Base-by-base conservation (phyloP, 1,284 basidiomycete species). In the Marasmius fiardii region DNA sequence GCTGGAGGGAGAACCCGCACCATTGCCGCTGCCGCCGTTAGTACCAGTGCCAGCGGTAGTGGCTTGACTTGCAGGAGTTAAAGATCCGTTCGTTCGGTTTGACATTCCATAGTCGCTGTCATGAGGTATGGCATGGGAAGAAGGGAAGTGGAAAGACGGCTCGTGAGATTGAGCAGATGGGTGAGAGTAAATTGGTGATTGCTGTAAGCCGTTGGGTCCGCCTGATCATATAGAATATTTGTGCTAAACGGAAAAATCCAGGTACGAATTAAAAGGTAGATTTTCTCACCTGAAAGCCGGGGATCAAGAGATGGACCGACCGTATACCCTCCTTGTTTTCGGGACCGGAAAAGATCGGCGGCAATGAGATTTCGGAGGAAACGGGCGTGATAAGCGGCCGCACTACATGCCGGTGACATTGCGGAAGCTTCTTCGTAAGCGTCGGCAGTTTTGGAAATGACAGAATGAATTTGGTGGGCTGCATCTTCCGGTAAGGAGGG, bases 361-460 rank as follows among this genome's bases (percentile, higher is more conserved):
- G 75, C 75, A 24, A 91, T 76, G 47, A 92, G 74, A 53, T 79
- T 82, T 63, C 82, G 81, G 44, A 92, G 73, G 72, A 92, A 92
- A 43, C 89, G 85, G 41, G 88, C 81, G 63, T 92, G 90, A 62
- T 84, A 83, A 34, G 80, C 79, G 8, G 85, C 83, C 24, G 81
- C 78, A 21, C 80, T 80, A 41, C 80, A 82, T 11, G 80, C 78
- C 18, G 79, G 78, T n/a, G 83, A 83, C 57, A 81, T 70, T 43
- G 76, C 69, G 5, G 86, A 83, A 3, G 86, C 86, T 55, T 85
- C 84, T 51, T 84, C 76, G 65, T 90, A 92, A 0, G 89, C 87
- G 62, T 88, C 83, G 12, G 89, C 86, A 1, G 88, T 84, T 61
- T 80, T 77, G 39, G 76, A 74, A 60, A 92, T 90, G 12, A 82